These are phyloP conservation scores for Pachysandra terminalis DNA, from an alignment of 164 flowering plant species.

Conservation along the genomic window DNA sequence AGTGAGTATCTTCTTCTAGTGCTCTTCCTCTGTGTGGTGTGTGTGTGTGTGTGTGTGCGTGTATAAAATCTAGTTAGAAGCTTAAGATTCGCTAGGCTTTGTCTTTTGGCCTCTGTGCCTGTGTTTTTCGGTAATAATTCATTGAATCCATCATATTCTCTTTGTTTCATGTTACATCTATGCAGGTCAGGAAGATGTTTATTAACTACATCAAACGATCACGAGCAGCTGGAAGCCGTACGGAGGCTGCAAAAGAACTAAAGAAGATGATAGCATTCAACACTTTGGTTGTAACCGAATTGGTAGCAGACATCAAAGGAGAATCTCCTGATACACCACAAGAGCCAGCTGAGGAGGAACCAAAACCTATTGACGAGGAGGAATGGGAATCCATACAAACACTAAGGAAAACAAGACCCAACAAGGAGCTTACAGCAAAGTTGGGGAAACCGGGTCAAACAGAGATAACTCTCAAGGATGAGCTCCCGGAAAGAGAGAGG, in stretches of 20 bases:
- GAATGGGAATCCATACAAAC: slow-evolving; percentile 82
- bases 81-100: too few species aligned
- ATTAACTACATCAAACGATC: slow-evolving; percentile 61
- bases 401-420: slow-evolving; percentile 57
- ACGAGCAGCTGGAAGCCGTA: slow-evolving; percentile 57
- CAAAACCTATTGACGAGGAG: slow-evolving; percentile 34
- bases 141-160: not conserved
- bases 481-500: slow-evolving; percentile 73
- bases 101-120: too few species aligned
- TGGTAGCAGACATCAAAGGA: slow-evolving; percentile 89
- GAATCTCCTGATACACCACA: slow-evolving; percentile 49
- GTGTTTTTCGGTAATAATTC: not conserved
- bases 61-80: too few species aligned
- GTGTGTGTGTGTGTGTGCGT: not conserved
- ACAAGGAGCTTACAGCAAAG: slow-evolving; percentile 46
- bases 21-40: not conserved
- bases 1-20: slow-evolving; percentile 41
- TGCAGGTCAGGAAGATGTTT: slow-evolving; percentile 75
- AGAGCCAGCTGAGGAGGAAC: slow-evolving; percentile 41
- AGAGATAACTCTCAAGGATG: slow-evolving; percentile 86
- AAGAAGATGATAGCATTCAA: slow-evolving; percentile 88
- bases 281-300: slow-evolving; percentile 69
- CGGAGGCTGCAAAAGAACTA: slow-evolving; percentile 77
- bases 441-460: slow-evolving; percentile 64
- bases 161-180: slow-evolving; percentile 2